Base-by-base conservation (phyloP, 352 stramenopile genomes). In the Saprolegnia parasitica region DNA sequence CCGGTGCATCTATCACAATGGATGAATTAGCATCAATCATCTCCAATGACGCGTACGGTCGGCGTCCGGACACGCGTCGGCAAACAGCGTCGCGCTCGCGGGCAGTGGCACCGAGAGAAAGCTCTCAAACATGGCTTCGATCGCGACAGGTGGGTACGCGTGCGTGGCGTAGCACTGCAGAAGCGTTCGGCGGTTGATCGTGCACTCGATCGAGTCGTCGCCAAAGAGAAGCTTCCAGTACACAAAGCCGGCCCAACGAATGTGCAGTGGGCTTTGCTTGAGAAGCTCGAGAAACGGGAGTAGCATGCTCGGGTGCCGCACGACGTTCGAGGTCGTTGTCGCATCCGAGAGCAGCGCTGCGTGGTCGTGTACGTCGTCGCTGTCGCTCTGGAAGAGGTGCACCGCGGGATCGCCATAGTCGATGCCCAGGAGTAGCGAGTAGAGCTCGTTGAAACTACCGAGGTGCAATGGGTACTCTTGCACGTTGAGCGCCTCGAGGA, bases 401-500 rank as follows among this genome's bases (percentile, higher is more conserved):
- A 57, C 63, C 5, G 63, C 21, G 11, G 63, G 63, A 46, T 70
- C 63, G 20, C 63, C 63, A 23, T 70, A 70, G 21, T 35, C 63
- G 55, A 91, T 83, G 26, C 84, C 86, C 10, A 92, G 57, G 61
- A 92, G 77, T 66, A 91, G 80, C 8, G 90, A 76, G 46, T 92
- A 64, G 70, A 94, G 78, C 58, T 94, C 86, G 18, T 83, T 87
- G 71, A 92, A 94, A 8, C 91, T 84, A 9, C 83, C 84, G 79
- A 94, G 88, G 0, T 84, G 86, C 0, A 92, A 76, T 4, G 81
- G 80, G 47, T 77, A 77, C n/a, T 83, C 68, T 37, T 84, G 80
- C 23, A 83, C 80, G 56, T 93, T 89, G 23, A 93, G 61, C 0
- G 86, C 84, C 67, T 89, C 78, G 77, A 92, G 85, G 35, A 94